Percentiles rank a stretch among this genome's conserved stretches.
Conservation (phyloP, 768 basidiomycete genomes). For the Rhodotorula toruloides region DNA sequence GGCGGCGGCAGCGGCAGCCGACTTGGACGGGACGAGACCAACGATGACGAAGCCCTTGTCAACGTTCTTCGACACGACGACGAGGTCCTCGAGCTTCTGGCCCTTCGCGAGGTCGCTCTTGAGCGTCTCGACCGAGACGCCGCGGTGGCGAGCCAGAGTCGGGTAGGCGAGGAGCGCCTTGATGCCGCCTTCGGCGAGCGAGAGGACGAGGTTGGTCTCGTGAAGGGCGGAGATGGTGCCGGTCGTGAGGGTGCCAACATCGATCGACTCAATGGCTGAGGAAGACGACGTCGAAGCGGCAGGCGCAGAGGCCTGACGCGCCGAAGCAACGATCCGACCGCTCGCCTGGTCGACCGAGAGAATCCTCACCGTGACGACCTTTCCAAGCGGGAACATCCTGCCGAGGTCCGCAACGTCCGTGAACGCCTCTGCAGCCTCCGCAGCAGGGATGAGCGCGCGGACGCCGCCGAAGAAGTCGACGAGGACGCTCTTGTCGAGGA, state of each 20-base stretch:
- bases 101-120: slow-evolving; percentile 61
- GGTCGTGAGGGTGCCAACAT: slow-evolving; percentile 47
- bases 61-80: slow-evolving; percentile 80
- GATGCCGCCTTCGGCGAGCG: slow-evolving; percentile 53
- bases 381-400: slow-evolving; percentile 69
- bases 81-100: slow-evolving; percentile 66
- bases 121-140: slow-evolving; percentile 62
- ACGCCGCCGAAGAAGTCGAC: slow-evolving; percentile 88
- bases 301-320: slow-evolving; percentile 64
- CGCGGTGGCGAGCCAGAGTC: slow-evolving; percentile 75
- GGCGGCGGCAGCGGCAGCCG: slow-evolving; percentile 44
- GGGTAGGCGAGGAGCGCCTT: slow-evolving; percentile 80
- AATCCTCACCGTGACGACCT: slow-evolving; percentile 77
- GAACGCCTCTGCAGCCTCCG: slow-evolving; percentile 63
- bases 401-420: slow-evolving; percentile 41
- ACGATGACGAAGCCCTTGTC: slow-evolving; percentile 84
- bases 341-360: slow-evolving; percentile 59
- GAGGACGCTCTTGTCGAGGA: slow-evolving; percentile 70
- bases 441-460: slow-evolving; percentile 70
- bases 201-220: slow-evolving; percentile 72
- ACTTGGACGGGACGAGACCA: slow-evolving; percentile 52
- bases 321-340: slow-evolving; percentile 70
- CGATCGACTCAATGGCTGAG: slow-evolving; percentile 64
- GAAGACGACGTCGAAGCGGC: slow-evolving; percentile 55
- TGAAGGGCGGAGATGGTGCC: slow-evolving; percentile 75